Evolutionary conservation across 495 filamentous ascomycete species (phyloP), one percentile per base, ranked within the genome.

Genomic region (Podospora pseudoanserina): DNA sequence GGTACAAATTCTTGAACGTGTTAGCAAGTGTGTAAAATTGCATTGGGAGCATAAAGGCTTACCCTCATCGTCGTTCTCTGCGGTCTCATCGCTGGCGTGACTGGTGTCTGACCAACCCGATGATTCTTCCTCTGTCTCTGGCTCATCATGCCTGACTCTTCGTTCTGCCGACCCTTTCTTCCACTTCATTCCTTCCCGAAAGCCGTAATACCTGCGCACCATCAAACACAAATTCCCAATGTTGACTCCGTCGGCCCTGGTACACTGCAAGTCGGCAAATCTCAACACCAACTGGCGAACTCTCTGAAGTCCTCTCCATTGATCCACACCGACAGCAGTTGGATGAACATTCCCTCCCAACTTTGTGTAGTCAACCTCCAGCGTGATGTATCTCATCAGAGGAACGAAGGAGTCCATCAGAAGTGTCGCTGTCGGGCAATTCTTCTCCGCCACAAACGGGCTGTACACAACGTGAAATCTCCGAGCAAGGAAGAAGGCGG

Each of bases 341-440:
- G 70, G 71, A 4, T 67, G 23, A 23, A 60, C 62, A 54, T 71
- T 61, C 4, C 73, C 73, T 2, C 65, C 69, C 20, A 79, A 61
- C 44, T 71, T 71, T 2, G 75, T 71, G 13, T 76, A 59, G 34
- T 79, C 75, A 0, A 79, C 62, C 64, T 79, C 77, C 13, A 79
- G 53, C 0, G 72, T 73, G 55, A 79, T 68, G 32, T 64, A 70
- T 30, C 70, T 71, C 74, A 79, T 76, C 18, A 72, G 61, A 0
- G 67, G 64, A 7, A 69, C 73, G 57, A 72, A 75, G 2, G 27
- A 44, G 44, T 71, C 64, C 70, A 79, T 62, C 62, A 63, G 74
- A 1, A 53, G 5, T 0, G 65, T 70, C 2, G 72, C 75, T 0
- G 71, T 65, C 2, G 71, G 70, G 44, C 70, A 68, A 3, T 59